Evolutionary conservation across 1,284 basidiomycete species (phyloP).

Genomic region (Ganoderma lingzhi): DNA sequence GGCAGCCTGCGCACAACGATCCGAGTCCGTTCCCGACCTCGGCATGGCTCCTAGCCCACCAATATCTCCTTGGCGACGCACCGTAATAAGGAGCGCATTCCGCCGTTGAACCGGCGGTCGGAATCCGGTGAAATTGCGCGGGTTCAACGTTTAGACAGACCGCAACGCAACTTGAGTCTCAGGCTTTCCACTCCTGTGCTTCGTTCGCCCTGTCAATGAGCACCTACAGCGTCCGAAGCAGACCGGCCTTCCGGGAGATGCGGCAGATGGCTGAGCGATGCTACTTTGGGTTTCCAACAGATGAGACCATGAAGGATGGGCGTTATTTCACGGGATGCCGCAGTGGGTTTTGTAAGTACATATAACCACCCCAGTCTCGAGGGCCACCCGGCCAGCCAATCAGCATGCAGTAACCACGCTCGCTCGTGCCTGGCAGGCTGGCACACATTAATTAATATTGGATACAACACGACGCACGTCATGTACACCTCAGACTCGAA

Average conservation of each 20-base stretch:
- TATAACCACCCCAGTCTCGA: conserved; percentile 1
- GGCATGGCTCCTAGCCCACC: background rate
- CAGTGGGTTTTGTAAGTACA: too few relatives aligned
- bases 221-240: background rate
- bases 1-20: background rate
- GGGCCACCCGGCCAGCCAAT: background rate
- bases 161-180: too few relatives aligned
- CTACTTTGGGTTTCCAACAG: too few relatives aligned
- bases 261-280: background rate
- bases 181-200: too few relatives aligned
- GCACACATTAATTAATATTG: too few relatives aligned
- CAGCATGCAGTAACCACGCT: background rate
- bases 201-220: too few relatives aligned
- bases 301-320: too few relatives aligned
- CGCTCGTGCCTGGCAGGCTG: too few relatives aligned
- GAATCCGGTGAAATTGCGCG: background rate
- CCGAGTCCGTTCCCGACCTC: background rate
- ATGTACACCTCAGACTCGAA: too few relatives aligned
- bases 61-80: conserved; percentile 1
- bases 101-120: background rate
- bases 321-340: too few relatives aligned
- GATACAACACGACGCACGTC: too few relatives aligned
- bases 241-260: background rate
- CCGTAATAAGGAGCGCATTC: background rate
- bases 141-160: too few relatives aligned